Percentiles rank a stretch among this genome's conserved stretches.
These are phyloP conservation scores for Vigna radiata DNA, from an alignment of 306 rosid genomes.

Conservation along the genomic window DNA sequence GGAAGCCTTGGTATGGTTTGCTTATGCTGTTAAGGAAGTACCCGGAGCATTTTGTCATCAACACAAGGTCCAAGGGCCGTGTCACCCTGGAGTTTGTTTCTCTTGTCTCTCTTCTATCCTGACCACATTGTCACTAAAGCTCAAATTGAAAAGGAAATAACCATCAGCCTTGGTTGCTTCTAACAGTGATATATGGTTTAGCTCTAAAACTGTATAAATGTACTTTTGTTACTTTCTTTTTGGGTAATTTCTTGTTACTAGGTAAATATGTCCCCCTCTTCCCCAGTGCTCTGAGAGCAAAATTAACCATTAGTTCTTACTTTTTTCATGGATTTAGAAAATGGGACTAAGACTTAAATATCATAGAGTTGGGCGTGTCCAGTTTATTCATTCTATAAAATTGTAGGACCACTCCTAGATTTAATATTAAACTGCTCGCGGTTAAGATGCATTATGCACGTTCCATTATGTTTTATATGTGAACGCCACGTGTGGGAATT, in stretches of 20 bases:
- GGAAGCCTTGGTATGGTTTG: constrained; percentile 96
- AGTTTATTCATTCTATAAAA: neutral
- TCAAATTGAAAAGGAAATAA: neutral
- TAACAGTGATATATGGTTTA: neutral
- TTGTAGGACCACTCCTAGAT: neutral
- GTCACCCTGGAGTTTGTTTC: constrained; percentile 88
- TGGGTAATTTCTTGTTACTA: neutral
- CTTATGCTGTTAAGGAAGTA: constrained; percentile 94
- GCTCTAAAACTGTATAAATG: neutral
- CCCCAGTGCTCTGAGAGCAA: neutral
- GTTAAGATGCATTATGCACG: neutral
- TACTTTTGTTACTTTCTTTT: neutral
- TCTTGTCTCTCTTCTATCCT: constrained; percentile 89
- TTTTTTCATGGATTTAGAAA: neutral
- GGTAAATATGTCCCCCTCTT: neutral
- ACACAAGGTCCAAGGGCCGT: constrained; percentile 94
- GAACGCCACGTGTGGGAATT: too few relatives aligned
- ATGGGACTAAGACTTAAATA: neutral
- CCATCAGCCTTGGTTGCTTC: neutral
- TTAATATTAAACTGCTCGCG: neutral
- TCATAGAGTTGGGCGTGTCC: neutral
- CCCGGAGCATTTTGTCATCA: constrained; percentile 97
- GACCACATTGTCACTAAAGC: constrained; percentile 15
- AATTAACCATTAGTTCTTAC: neutral
- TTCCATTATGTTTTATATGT: too few relatives aligned